Conservation (phyloP, 2,329 filamentous ascomycete species). For the Fusarium odoratissimum region DNA sequence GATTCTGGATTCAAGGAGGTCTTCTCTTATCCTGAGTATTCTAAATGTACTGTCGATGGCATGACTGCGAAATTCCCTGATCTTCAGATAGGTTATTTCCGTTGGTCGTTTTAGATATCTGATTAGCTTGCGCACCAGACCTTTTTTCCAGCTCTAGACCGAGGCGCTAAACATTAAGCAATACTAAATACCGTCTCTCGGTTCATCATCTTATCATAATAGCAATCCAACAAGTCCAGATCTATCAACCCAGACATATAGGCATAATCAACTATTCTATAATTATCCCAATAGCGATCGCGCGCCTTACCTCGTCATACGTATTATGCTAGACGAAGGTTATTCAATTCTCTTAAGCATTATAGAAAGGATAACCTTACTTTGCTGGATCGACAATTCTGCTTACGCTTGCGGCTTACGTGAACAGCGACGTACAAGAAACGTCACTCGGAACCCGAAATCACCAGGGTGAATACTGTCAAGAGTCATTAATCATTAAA, state of each 20-base stretch:
- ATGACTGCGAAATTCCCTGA: not conserved
- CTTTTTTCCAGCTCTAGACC: too few species aligned
- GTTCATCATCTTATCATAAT: too few species aligned
- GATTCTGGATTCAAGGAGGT: not conserved
- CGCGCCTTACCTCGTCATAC: too few species aligned
- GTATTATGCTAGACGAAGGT: accelerated
- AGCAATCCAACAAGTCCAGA: too few species aligned
- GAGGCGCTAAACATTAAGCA: too few species aligned
- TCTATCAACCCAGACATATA: too few species aligned
- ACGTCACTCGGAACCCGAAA: not conserved
- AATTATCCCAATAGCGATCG: too few species aligned
- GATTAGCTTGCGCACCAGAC: accelerated
- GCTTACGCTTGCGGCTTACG: not conserved
- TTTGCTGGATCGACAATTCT: not conserved
- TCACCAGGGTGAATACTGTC: accelerated
- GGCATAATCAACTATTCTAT: too few species aligned
- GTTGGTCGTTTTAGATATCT: not conserved
- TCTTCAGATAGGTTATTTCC: not conserved
- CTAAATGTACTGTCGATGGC: not conserved
- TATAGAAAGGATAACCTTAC: not conserved
- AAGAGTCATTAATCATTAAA: not conserved
- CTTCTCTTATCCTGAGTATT: not conserved
- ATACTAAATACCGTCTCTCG: too few species aligned
- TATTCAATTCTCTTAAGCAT: accelerated
- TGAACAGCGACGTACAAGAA: not conserved